Base-by-base conservation (phyloP, 495 filamentous ascomycete genomes). In the Aspergillus indologenus region DNA sequence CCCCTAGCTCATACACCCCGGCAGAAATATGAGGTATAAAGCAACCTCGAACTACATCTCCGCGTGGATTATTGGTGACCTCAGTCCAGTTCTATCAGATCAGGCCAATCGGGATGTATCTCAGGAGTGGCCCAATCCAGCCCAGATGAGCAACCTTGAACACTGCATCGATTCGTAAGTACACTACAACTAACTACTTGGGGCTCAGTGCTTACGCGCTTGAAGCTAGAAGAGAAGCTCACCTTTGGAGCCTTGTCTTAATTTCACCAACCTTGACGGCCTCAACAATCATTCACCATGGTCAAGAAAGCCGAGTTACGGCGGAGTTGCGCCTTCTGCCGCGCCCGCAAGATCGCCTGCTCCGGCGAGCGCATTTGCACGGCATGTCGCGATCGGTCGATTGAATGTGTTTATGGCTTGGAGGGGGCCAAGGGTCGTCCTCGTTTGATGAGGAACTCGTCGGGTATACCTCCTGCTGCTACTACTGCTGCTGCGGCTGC, bases 291-390 rank as follows among this genome's bases (percentile, higher is more conserved):
- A 29, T 14, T 15, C 34, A 15, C 34, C 7, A 40, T 40, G 34
- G 34, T 40, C 34, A 40, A 40, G 12, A 40, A 40, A 40, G 7
- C 34, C 12, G 5, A 2, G 5, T 15, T 59, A 12, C 49, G 57
- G 22, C 57, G 47, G 0, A 59, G 57, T 23, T 59, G 57, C 18
- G 31, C 47, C 26, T 54, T 47, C 23, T 59, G 57, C 22, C 57
- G 57, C 23, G 21, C 22, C n/a, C 22, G 57, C 6, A 59, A 59
- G 24, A 59, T 59, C 24, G 22, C 42, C 23, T 59, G 57, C 43
- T 54, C 57, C 0, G 57, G 57, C 5, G 57, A 29, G 9, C 40
- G 12, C 19, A 59, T 59, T 15, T 59, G 57, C 43, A 40, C 20
- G 17, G 57, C 57, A 3, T 59, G 57, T 22, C 49, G 42, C 20